These are phyloP conservation scores for Penicillium psychrosexuale DNA, from an alignment of 2,329 filamentous ascomycete species.

Conservation along the genomic window DNA sequence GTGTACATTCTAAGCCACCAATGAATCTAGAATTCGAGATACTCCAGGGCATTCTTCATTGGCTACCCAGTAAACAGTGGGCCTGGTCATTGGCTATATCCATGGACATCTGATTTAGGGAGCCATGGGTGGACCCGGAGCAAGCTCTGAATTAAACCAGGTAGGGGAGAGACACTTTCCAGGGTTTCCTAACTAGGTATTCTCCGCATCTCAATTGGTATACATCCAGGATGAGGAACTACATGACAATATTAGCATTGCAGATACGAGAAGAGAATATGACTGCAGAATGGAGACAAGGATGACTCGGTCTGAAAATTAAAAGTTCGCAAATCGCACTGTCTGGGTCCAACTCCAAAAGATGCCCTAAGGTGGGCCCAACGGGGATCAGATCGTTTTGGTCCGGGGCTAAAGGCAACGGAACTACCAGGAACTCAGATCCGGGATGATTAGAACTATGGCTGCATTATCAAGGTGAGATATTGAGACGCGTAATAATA, in stretches of 20 bases:
- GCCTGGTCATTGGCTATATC: not conserved
- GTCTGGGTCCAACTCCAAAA: not conserved
- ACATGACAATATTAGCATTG: no score
- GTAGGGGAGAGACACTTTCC: not conserved
- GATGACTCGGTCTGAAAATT: not conserved
- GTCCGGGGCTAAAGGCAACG: not conserved
- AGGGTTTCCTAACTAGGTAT: not conserved
- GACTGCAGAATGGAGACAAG: not conserved
- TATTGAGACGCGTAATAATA: not conserved
- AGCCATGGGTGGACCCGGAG: not conserved
- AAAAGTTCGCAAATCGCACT: not conserved
- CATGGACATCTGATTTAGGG: not conserved
- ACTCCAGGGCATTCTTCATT: not conserved
- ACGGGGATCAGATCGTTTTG: slow-evolving; percentile 1
- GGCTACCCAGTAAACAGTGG: not conserved
- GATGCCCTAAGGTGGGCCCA: slow-evolving; percentile 1
- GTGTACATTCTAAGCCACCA: not conserved
- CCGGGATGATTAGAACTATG: not conserved
- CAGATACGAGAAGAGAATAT: not conserved
- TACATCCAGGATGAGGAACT: not conserved
- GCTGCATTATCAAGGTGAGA: not conserved
- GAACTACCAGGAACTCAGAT: slow-evolving; percentile 4
- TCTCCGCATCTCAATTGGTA: not conserved
- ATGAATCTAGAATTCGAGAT: not conserved
- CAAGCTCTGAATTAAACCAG: not conserved